Base-by-base conservation (phyloP, 495 filamentous ascomycete genomes). In the Tuber calosporum region DNA sequence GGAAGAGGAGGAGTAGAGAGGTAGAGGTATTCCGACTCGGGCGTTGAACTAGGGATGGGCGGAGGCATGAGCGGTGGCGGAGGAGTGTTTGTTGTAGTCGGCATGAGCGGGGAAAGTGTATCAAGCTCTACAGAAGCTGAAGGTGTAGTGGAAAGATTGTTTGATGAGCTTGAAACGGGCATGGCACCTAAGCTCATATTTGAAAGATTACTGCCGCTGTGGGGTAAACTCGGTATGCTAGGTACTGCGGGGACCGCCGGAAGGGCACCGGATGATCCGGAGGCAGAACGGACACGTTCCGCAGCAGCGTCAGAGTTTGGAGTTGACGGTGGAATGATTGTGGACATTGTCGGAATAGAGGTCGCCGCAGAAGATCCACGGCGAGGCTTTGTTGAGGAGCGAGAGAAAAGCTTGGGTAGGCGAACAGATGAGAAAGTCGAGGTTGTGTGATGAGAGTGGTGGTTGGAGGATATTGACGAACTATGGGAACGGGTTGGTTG, bases 1-100 rank as follows among this genome's bases (percentile, higher is more conserved):
- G 95, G 95, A 69, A 98, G 84, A n/a, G 89, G 90, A 0, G 96
- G 96, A 6, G 93, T 98, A 1, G 95, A 85, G 8, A 99, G 88
- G 82, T 94, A 90, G 0, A 89, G 88, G 76, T 97, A 99, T 79
- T 93, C 91, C 82, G 97, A 94, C 75, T 79, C 79, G 41, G 69
- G 72, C 11, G 66, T 69, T 76, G 34, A 77, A 73, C 43, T 78
- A 67, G 45, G 74, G 36, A 72, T 66, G n/a, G 67, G 41, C 22
- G 69, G 77, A 40, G 75, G 77, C 38, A 73, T 74, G 73, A 48
- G 72, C 5, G 72, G 79, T 38, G 73, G 75, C 20, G 71, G 69
- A 22, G 80, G 68, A 17, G 74, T 74, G 11, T 74, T 71, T 26
- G 67, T 38, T 20, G 42, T 71, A 9, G 73, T 76, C 11, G 72